phyloP scores from a whole-genome alignment of 495 filamentous ascomycete genomes.

The Glonium stellatum region DNA sequence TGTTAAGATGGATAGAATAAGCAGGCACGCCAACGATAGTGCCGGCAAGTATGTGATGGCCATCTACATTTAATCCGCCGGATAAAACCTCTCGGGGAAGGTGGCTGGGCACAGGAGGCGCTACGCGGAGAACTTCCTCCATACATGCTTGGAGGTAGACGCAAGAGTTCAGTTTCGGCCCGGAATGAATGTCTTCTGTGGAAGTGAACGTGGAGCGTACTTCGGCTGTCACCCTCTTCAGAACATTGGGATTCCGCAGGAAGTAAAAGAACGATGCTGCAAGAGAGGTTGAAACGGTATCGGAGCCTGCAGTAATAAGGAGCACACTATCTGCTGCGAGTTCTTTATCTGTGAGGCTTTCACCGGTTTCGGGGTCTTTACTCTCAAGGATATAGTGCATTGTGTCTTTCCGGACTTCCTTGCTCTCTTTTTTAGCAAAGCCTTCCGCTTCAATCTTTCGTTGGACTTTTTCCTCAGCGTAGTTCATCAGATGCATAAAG shows the following conservation, averaged over 20 bases:
- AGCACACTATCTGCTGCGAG: conserved; percentile 31
- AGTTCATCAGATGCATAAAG: conserved; percentile 24
- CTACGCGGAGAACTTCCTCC: conserved; percentile 60
- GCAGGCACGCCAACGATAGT: conserved; percentile 29
- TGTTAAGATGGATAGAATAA: conserved; percentile 24
- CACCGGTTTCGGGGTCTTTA: conserved; percentile 30
- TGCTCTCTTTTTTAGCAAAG: not conserved
- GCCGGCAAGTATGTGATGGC: conserved; percentile 44
- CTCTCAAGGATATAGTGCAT: conserved; percentile 25
- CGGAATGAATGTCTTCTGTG: conserved; percentile 43
- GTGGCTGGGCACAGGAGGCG: conserved; percentile 53
- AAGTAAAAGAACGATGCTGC: conserved; percentile 58
- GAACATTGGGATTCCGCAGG: conserved; percentile 41
- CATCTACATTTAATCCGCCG: conserved; percentile 52
- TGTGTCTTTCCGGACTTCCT: conserved; percentile 21
- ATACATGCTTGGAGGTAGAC: conserved; percentile 53
- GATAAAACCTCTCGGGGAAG: conserved; percentile 54
- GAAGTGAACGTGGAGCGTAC: conserved; percentile 45
- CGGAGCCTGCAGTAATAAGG: conserved; percentile 32
- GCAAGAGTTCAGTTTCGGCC: conserved; percentile 41
- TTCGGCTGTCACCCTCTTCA: conserved; percentile 43
- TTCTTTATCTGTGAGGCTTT: conserved; percentile 25
- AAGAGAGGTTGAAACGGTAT: conserved; percentile 37
- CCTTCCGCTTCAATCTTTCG: conserved; percentile 5
- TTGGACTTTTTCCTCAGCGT: conserved; percentile 13